These are phyloP conservation scores for Aspergillus homomorphus DNA, from an alignment of 495 filamentous ascomycete species.

Conservation along the genomic window DNA sequence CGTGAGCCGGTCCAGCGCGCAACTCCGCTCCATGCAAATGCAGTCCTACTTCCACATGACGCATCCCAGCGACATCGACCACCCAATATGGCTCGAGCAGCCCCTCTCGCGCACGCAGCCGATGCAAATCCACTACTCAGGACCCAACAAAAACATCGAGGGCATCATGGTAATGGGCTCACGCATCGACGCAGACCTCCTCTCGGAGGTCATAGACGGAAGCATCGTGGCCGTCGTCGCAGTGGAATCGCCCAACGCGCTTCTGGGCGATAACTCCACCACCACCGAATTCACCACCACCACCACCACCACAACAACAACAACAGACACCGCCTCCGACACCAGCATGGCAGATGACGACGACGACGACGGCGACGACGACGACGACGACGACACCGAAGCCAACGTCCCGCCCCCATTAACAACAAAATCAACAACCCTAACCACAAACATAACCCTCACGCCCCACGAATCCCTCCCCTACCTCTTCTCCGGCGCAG, in stretches of 20 bases:
- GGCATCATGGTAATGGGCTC: constrained; percentile 55
- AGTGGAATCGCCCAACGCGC: constrained; percentile 42
- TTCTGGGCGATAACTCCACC: constrained; percentile 18
- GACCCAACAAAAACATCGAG: constrained; percentile 46
- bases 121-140: constrained; percentile 55
- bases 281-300: neutral
- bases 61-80: constrained; percentile 30
- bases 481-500: constrained; percentile 40
- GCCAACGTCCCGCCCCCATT: neutral
- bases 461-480: constrained; percentile 37
- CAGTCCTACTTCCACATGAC: constrained; percentile 72
- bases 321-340: neutral
- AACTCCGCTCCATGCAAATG: constrained; percentile 74
- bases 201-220: constrained; percentile 54
- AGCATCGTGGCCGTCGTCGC: constrained; percentile 56
- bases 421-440: neutral
- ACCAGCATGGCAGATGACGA: neutral
- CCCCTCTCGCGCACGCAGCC: constrained; percentile 49
- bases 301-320: neutral
- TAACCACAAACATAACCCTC: constrained; percentile 28
- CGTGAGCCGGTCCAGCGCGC: constrained; percentile 60
- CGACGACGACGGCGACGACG: constrained; percentile 16
- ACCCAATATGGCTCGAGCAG: constrained; percentile 44
- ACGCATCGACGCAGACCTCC: constrained; percentile 41
- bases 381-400: constrained; percentile 26